phyloP scores from a whole-genome alignment of 2,329 filamentous ascomycete genomes.

The Microdochium paspali region DNA sequence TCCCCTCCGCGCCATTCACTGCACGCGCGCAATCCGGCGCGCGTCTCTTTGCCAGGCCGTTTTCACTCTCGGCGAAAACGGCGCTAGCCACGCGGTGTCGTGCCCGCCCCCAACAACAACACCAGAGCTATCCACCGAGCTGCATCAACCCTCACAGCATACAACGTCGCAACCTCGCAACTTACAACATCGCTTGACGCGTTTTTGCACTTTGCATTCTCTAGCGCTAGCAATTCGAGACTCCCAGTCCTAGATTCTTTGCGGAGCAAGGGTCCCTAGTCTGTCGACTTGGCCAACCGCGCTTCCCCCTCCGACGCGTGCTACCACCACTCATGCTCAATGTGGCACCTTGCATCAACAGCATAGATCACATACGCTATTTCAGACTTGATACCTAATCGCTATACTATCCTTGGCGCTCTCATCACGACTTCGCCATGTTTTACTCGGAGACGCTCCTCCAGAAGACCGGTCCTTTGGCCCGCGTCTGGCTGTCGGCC shows the following conservation, averaged over 20 bases:
- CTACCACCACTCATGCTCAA: background rate
- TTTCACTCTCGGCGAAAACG: background rate
- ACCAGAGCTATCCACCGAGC: background rate
- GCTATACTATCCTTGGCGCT: constrained; percentile 7
- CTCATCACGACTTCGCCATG: constrained; percentile 48
- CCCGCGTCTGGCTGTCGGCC: constrained; percentile 95
- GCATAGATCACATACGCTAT: background rate
- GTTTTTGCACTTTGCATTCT: no score
- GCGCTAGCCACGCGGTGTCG: background rate
- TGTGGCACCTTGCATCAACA: background rate
- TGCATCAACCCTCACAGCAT: background rate
- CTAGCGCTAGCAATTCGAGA: no score
- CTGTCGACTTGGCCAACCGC: background rate
- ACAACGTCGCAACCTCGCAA: no score
- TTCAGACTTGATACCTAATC: background rate
- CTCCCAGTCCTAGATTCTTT: no score
- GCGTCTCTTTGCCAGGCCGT: background rate
- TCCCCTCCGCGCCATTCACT: background rate
- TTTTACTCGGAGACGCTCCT: constrained; percentile 96
- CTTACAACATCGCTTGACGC: no score
- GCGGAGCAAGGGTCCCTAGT: background rate
- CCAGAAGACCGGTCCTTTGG: constrained; percentile 92
- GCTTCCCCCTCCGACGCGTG: background rate
- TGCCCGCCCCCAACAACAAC: background rate
- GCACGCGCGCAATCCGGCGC: background rate